These are phyloP conservation scores for Corniculantispora saksenae DNA, from an alignment of 2,329 filamentous ascomycete genomes.

Conservation along the genomic window DNA sequence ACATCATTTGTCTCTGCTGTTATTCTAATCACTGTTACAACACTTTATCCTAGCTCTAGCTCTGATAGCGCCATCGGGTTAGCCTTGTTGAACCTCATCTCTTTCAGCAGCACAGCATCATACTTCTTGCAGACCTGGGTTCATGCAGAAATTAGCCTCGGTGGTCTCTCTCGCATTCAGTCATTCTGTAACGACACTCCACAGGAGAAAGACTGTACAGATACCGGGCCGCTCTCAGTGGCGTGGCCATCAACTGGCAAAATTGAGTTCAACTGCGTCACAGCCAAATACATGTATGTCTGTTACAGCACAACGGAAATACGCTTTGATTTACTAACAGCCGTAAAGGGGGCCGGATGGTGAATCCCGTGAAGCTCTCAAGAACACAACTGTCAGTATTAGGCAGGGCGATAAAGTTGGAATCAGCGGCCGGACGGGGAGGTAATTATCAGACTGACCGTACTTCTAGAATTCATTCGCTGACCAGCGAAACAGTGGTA, in stretches of 20 bases:
- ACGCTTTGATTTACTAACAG: too few species aligned
- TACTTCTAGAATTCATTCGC: neutral
- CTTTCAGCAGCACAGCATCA: slow-evolving; percentile 27
- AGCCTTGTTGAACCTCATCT: slow-evolving; percentile 24
- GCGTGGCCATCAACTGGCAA: too few species aligned
- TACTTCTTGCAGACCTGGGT: slow-evolving; percentile 30
- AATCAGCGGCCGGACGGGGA: too few species aligned
- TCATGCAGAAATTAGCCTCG: slow-evolving; percentile 9
- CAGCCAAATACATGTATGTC: too few species aligned
- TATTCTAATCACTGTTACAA: slow-evolving; percentile 44
- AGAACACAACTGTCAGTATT: too few species aligned
- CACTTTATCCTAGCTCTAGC: slow-evolving; percentile 30
- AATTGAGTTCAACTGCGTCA: too few species aligned
- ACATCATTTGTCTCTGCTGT: slow-evolving; percentile 46
- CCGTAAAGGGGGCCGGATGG: too few species aligned
- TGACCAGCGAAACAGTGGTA: neutral
- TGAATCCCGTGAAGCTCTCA: too few species aligned
- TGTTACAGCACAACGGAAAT: too few species aligned
- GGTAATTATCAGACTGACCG: too few species aligned
- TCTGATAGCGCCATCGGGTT: slow-evolving; percentile 14
- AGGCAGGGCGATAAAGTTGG: neutral
- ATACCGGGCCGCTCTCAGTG: neutral
- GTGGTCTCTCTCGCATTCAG: neutral
- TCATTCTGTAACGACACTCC: neutral
- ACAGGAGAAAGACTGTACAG: neutral